Evolutionary conservation across 2,329 filamentous ascomycete species (phyloP).

Genomic region (Aspergillus tubingensis): DNA sequence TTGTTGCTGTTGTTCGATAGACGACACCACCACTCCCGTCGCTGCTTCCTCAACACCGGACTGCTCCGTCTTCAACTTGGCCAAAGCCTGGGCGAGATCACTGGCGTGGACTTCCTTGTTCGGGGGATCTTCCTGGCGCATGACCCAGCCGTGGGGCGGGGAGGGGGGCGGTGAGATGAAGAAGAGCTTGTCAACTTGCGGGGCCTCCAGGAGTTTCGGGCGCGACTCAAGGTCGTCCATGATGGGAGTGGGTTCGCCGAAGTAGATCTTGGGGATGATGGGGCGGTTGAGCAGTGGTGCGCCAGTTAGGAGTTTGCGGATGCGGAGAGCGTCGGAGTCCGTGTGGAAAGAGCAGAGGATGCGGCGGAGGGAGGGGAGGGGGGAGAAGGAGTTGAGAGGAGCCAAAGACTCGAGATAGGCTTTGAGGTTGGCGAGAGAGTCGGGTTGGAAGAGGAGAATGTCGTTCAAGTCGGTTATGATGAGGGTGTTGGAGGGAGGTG

Average conservation of each 20-base stretch:
- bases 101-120: conserved; percentile 67
- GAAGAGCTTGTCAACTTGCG: conserved; percentile 63
- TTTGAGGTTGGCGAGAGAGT: conserved; percentile 47
- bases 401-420: conserved; percentile 44
- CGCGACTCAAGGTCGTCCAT: conserved; percentile 29
- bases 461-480: conserved; percentile 53
- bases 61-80: conserved; percentile 47
- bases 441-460: conserved; percentile 49
- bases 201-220: conserved; percentile 55
- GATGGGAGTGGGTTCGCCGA: conserved; percentile 55
- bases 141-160: conserved; percentile 66
- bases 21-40: neutral
- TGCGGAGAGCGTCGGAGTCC: conserved; percentile 43
- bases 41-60: conserved; percentile 10
- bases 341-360: conserved; percentile 53
- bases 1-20: neutral
- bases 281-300: conserved; percentile 33
- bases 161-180: conserved; percentile 66
- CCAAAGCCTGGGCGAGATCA: conserved; percentile 60
- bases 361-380: conserved; percentile 52
- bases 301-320: conserved; percentile 48
- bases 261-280: conserved; percentile 51
- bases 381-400: conserved; percentile 53
- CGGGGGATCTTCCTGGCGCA: conserved; percentile 63
- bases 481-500: conserved; percentile 53